phyloP scores from a whole-genome alignment of 2,329 filamentous ascomycete genomes.

The Trichoderma sp. region DNA sequence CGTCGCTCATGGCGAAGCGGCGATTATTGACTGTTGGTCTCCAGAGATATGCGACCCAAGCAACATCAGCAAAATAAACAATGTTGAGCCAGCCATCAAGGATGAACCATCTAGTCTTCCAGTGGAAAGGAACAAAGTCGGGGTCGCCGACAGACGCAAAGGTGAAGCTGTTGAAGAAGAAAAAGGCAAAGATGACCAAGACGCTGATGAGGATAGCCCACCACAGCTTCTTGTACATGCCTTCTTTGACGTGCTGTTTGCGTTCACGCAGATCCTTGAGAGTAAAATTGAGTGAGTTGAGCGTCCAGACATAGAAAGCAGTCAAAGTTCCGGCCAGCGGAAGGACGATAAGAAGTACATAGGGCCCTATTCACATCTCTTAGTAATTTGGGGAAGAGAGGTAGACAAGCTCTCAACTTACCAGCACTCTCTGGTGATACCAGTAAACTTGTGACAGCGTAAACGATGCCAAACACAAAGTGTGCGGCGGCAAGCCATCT shows the following conservation, averaged over 20 bases:
- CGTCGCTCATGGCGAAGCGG: conserved; percentile 97
- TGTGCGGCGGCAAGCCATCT: conserved; percentile 87
- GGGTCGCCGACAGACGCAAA: conserved; percentile 83
- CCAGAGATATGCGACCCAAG: conserved; percentile 94
- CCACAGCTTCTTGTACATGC: conserved; percentile 98
- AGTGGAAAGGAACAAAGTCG: conserved; percentile 92
- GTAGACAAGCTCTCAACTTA: conserved; percentile 34
- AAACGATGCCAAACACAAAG: conserved; percentile 92
- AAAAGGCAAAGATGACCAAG: conserved; percentile 94
- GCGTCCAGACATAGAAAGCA: conserved; percentile 97
- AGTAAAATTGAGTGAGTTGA: conserved; percentile 90
- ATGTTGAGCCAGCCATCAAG: conserved; percentile 96
- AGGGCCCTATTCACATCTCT: conserved; percentile 56
- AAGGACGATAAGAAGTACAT: conserved; percentile 89
- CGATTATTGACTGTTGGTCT: conserved; percentile 94
- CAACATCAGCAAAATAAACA: conserved; percentile 91
- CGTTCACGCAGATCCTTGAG: conserved; percentile 95
- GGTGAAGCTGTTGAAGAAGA: conserved; percentile 96
- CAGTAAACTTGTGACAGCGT: conserved; percentile 83
- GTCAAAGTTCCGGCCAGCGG: conserved; percentile 89
- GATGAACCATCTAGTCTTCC: conserved; percentile 97
- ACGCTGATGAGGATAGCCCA: conserved; percentile 94
- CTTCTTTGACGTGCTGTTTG: conserved; percentile 87
- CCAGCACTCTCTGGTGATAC: conserved; percentile 83
- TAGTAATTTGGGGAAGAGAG: neutral